These are phyloP conservation scores for Dalbergia oliveri DNA, from an alignment of 306 rosid genomes.

Conservation along the genomic window DNA sequence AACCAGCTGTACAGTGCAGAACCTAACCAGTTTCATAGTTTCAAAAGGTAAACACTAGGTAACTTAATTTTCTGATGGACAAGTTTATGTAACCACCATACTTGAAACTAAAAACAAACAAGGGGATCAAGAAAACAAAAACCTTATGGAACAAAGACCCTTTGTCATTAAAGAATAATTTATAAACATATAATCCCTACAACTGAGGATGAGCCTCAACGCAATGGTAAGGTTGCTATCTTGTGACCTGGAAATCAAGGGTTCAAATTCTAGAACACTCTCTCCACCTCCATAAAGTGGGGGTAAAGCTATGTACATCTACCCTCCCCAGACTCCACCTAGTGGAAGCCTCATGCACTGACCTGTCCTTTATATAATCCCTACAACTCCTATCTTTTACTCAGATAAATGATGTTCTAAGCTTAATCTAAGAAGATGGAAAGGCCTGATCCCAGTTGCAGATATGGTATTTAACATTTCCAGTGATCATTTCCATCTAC, in stretches of 20 bases:
- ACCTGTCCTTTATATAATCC: background rate
- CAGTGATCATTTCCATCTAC: constrained; percentile 11
- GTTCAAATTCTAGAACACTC: too few species aligned
- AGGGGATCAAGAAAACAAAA: constrained; percentile 15
- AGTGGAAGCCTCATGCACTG: too few species aligned
- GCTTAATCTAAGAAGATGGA: constrained; percentile 37
- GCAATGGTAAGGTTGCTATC: too few species aligned
- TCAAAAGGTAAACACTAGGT: constrained; percentile 17
- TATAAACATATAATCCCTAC: constrained; percentile 6
- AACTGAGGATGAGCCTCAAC: background rate
- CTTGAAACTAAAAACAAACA: constrained; percentile 13
- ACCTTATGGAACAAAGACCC: constrained; percentile 5
- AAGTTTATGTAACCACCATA: constrained; percentile 27
- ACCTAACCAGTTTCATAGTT: constrained; percentile 25
- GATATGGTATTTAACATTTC: constrained; percentile 23
- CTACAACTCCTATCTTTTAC: constrained; percentile 31
- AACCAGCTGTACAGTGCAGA: constrained; percentile 14
- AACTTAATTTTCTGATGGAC: constrained; percentile 13
- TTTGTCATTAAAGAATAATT: constrained; percentile 15
- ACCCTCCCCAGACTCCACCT: too few species aligned
- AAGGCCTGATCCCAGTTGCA: constrained; percentile 13
- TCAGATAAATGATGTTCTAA: constrained; percentile 38
- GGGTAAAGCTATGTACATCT: too few species aligned
- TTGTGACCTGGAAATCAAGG: too few species aligned
- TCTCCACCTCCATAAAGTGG: too few species aligned